A percentile compares a stretch with the other conserved stretches of the same genome.
These are phyloP conservation scores for Fusarium dlaminii DNA, from an alignment of 2,329 filamentous ascomycete species.

Conservation along the genomic window DNA sequence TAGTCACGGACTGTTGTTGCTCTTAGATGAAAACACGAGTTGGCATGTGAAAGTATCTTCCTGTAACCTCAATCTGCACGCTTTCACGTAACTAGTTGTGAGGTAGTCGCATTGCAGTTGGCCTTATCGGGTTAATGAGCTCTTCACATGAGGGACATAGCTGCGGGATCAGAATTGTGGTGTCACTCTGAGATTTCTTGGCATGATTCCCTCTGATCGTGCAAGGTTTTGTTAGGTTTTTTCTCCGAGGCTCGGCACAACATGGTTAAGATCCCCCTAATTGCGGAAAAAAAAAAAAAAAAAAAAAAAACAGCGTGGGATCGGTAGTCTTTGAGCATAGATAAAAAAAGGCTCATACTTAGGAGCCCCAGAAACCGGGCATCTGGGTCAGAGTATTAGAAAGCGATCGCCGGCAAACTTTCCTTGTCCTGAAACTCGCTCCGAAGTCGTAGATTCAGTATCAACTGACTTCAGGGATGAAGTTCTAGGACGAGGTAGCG, in stretches of 20 bases:
- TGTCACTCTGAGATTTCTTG: constrained; percentile 8
- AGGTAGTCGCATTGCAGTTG: constrained; percentile 3
- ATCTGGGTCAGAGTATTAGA: constrained; percentile 28
- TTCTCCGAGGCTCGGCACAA: constrained; percentile 15
- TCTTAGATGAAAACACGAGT: neutral
- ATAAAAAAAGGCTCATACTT: constrained; percentile 5
- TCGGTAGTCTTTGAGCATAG: constrained; percentile 10
- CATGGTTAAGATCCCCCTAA: constrained; percentile 9
- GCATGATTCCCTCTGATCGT: constrained; percentile 8
- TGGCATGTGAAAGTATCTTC: constrained; percentile 14
- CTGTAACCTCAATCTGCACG: neutral
- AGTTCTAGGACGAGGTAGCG: constrained; percentile 4
- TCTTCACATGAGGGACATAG: constrained; percentile 13
- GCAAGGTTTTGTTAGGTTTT: neutral
- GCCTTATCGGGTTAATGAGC: constrained; percentile 2
- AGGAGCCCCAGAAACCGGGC: constrained; percentile 27
- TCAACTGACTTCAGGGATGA: constrained; percentile 16
- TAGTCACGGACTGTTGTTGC: neutral
- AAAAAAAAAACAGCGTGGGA: constrained; percentile 19
- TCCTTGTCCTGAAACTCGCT: constrained; percentile 37
- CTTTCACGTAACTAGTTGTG: neutral
- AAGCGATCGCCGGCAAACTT: constrained; percentile 30
- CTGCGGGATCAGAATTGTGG: constrained; percentile 5
- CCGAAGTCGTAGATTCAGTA: constrained; percentile 31
- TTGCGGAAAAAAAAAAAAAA: neutral